Conservation (phyloP, 768 basidiomycete species). For the Sporobolomyces pararoseus region DNA sequence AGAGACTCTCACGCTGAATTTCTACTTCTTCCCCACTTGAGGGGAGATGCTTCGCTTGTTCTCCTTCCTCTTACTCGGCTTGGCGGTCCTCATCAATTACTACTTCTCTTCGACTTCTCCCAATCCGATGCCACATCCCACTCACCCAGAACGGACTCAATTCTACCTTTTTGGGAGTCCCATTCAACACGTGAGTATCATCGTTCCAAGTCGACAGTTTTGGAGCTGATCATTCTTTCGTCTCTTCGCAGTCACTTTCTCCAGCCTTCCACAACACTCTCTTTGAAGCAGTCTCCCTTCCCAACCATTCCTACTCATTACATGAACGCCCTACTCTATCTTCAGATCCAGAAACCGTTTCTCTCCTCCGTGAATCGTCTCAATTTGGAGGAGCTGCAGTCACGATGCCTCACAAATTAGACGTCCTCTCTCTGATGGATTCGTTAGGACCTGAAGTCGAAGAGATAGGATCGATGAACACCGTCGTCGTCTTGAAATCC, state of each 20-base stretch:
- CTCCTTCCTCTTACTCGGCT: constrained; percentile 4
- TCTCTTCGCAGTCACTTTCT: constrained; percentile 21
- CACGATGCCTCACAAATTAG: constrained; percentile 46
- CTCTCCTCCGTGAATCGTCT: constrained; percentile 7
- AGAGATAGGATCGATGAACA: constrained; percentile 43
- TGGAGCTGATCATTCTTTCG: neutral
- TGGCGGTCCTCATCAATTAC: constrained; percentile 7
- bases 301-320: constrained; percentile 22
- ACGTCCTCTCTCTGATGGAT: constrained; percentile 37
- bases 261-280: constrained; percentile 41
- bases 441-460: constrained; percentile 30
- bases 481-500: constrained; percentile 35
- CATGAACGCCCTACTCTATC: constrained; percentile 25
- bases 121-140: neutral
- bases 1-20: too few relatives aligned
- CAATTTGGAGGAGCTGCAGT: constrained; percentile 31
- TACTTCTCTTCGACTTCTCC: neutral
- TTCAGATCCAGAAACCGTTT: neutral
- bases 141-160: neutral
- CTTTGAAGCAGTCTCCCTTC: constrained; percentile 24
- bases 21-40: neutral
- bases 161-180: constrained; percentile 44
- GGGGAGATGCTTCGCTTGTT: neutral
- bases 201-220: too few relatives aligned
- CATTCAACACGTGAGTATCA: constrained; percentile 24